Evolutionary conservation across 1,284 basidiomycete species (phyloP).

Genomic region (Thelephora terrestris): DNA sequence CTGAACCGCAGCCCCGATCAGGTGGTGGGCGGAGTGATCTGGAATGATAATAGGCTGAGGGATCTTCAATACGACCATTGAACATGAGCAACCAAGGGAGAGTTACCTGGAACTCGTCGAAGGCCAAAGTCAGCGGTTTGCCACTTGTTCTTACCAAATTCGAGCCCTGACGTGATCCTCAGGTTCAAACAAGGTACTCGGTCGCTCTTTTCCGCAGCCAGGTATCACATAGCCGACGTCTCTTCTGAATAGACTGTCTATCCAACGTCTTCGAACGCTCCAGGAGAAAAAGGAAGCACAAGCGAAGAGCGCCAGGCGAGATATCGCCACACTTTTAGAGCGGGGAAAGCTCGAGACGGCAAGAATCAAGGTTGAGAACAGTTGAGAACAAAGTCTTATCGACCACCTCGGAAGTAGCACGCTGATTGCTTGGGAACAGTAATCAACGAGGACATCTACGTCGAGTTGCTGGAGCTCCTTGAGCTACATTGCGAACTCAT

Average conservation of each 20-base stretch:
- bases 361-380: constrained; percentile 71
- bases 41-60: too few relatives aligned
- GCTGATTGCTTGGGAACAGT: constrained; percentile 29
- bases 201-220: constrained; percentile 1
- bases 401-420: constrained; percentile 1
- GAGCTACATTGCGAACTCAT: constrained; percentile 92
- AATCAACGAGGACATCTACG: constrained; percentile 78
- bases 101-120: constrained; percentile 60
- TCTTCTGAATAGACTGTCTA: constrained; percentile 54
- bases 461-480: constrained; percentile 84
- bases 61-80: too few relatives aligned
- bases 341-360: constrained; percentile 76
- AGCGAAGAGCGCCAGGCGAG: constrained; percentile 73
- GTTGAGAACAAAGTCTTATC: constrained; percentile 30
- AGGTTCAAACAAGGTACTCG: constrained; percentile 61
- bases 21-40: background rate
- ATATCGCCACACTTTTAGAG: constrained; percentile 73
- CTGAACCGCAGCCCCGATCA: too few relatives aligned
- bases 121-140: constrained; percentile 47
- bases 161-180: constrained; percentile 6
- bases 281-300: constrained; percentile 93
- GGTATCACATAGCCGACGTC: background rate
- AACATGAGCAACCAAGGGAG: too few relatives aligned
- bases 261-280: constrained; percentile 82
- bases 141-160: constrained; percentile 3